Percentiles rank a stretch among this genome's conserved stretches.
Evolutionary conservation across 2,329 filamentous ascomycete species (phyloP).

Genomic region (Verticillium isaacii): DNA sequence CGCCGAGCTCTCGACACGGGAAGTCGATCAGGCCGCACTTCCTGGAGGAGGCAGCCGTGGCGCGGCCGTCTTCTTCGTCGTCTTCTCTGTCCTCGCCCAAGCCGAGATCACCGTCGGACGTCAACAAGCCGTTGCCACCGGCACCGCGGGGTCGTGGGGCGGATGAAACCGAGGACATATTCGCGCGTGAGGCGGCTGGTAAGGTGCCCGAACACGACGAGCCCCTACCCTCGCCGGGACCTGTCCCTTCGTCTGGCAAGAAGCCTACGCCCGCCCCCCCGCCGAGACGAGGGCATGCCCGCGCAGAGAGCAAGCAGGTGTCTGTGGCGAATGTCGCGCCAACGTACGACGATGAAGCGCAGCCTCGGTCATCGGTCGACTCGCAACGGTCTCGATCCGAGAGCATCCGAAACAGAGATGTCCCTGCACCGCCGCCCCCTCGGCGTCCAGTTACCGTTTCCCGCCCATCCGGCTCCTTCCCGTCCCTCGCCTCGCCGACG

Average conservation of each 20-base stretch:
- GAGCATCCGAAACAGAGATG: constrained; percentile 35
- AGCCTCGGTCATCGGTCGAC: constrained; percentile 44
- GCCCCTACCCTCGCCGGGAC: constrained; percentile 33
- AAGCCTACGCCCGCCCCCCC: constrained; percentile 46
- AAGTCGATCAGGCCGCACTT: constrained; percentile 59
- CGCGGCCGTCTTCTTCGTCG: constrained; percentile 12
- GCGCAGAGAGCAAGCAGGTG: constrained; percentile 36
- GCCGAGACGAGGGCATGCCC: constrained; percentile 41
- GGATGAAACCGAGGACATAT: constrained; percentile 44
- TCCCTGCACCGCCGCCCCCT: constrained; percentile 51
- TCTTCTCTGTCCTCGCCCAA: constrained; percentile 17
- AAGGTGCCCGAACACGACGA: constrained; percentile 41
- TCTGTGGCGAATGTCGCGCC: constrained; percentile 2
- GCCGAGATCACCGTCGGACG: constrained; percentile 37
- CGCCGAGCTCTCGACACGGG: constrained; percentile 70
- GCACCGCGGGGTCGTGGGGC: constrained; percentile 40
- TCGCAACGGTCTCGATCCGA: constrained; percentile 42
- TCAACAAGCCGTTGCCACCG: constrained; percentile 59
- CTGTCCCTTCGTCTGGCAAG: constrained; percentile 28
- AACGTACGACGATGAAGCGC: constrained; percentile 29
- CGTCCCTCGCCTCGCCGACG: not conserved
- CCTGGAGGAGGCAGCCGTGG: constrained; percentile 26
- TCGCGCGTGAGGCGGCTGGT: constrained; percentile 49
- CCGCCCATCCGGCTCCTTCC: constrained; percentile 17
- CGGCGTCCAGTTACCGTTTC: constrained; percentile 38